These are phyloP conservation scores for Agrocybe pediades DNA, from an alignment of 768 basidiomycete genomes.

Conservation along the genomic window DNA sequence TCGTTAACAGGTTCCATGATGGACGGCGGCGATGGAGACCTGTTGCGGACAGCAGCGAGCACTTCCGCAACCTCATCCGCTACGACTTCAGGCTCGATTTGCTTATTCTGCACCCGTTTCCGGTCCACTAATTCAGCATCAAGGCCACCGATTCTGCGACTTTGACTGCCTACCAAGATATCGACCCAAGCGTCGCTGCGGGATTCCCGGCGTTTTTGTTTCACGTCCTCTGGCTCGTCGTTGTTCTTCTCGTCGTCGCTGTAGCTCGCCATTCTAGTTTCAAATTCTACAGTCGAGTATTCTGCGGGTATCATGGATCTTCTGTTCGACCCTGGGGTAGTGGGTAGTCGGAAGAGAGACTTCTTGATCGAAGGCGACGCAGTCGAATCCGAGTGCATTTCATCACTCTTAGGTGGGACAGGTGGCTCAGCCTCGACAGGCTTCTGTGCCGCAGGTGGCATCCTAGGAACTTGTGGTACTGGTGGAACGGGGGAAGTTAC, in stretches of 20 bases:
- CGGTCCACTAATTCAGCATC: constrained; percentile 41
- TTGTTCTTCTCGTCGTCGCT: constrained; percentile 46
- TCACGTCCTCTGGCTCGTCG: constrained; percentile 41
- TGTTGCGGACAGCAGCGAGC: constrained; percentile 55
- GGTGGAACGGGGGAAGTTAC: constrained; percentile 17
- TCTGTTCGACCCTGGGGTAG: constrained; percentile 50
- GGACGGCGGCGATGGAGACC: constrained; percentile 37
- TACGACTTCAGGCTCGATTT: constrained; percentile 67
- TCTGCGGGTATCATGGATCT: constrained; percentile 68
- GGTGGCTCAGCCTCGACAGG: constrained; percentile 22
- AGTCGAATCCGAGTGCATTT: constrained; percentile 33
- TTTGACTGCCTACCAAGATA: constrained; percentile 69
- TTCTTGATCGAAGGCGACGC: constrained; percentile 36
- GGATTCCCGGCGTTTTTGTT: constrained; percentile 49
- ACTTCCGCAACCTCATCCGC: constrained; percentile 75
- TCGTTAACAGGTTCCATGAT: constrained; percentile 36
- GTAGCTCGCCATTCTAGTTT: constrained; percentile 74
- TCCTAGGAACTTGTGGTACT: constrained; percentile 20
- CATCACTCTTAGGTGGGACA: constrained; percentile 33
- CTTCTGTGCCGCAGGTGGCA: constrained; percentile 20
- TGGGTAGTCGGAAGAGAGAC: constrained; percentile 62
- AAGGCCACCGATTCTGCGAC: constrained; percentile 54
- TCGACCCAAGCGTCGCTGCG: constrained; percentile 87
- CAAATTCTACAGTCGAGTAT: constrained; percentile 81
- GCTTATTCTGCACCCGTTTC: constrained; percentile 32